Evolutionary conservation across 495 filamentous ascomycete species (phyloP).

Genomic region (Evansstolkia leycettana): DNA sequence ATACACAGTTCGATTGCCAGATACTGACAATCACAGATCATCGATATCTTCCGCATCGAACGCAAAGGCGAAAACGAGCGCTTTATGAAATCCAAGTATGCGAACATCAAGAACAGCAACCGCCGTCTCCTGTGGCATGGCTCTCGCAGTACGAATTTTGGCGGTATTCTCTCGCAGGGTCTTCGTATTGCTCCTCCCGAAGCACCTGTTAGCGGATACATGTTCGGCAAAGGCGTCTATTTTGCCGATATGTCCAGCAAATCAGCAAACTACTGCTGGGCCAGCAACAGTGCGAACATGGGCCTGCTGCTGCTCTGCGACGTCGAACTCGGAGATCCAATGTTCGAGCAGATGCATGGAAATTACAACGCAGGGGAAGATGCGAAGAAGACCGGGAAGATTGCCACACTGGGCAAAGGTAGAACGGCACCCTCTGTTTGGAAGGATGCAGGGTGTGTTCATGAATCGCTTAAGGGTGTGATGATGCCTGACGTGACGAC

Average conservation of each 20-base stretch:
- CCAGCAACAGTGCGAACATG: constrained; percentile 41
- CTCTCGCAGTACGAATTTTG: constrained; percentile 61
- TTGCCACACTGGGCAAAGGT: constrained; percentile 60
- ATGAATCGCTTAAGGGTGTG: constrained; percentile 50
- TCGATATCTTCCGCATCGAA: constrained; percentile 73
- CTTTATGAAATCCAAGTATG: constrained; percentile 43
- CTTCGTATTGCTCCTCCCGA: constrained; percentile 79
- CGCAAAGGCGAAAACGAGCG: constrained; percentile 61
- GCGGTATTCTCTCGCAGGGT: constrained; percentile 73
- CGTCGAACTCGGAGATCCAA: constrained; percentile 61
- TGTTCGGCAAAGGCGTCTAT: constrained; percentile 86
- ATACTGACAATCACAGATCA: constrained; percentile 24
- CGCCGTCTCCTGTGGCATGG: constrained; percentile 79
- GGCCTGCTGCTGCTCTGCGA: constrained; percentile 65
- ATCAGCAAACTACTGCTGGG: constrained; percentile 65
- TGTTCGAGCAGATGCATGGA: constrained; percentile 40
- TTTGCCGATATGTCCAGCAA: constrained; percentile 73
- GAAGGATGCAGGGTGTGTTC: constrained; percentile 61
- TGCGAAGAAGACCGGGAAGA: constrained; percentile 43
- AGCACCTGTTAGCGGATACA: constrained; percentile 65
- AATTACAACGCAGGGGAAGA: constrained; percentile 50
- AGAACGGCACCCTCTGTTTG: constrained; percentile 46
- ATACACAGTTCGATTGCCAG: constrained; percentile 1
- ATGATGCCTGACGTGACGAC: constrained; percentile 37
- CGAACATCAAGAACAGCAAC: constrained; percentile 35